Conservation (phyloP, 352 stramenopile genomes). For the Globisporangium yorkense region DNA sequence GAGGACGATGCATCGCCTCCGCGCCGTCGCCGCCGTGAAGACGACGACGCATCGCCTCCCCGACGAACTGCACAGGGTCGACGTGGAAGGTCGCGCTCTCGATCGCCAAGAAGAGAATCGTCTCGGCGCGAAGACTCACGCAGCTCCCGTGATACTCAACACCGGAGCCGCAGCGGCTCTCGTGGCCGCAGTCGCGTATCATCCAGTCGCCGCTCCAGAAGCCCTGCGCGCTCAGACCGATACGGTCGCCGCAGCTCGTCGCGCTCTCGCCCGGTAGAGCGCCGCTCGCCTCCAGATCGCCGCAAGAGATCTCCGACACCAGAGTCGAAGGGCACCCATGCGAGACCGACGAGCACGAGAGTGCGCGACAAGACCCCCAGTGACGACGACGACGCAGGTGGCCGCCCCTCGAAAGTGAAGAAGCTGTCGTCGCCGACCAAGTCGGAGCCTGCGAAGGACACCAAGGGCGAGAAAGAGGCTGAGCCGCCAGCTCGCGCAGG, state of each 20-base stretch:
- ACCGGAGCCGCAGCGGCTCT: conserved; percentile 1
- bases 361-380: conserved; percentile 8
- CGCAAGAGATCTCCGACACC: neutral
- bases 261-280: neutral
- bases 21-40: neutral
- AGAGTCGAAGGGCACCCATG: neutral
- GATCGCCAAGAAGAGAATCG: neutral
- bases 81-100: conserved; percentile 2
- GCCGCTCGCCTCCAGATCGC: neutral
- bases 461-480: neutral
- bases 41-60: conserved; percentile 7
- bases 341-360: neutral
- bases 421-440: neutral
- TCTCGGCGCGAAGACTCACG: neutral
- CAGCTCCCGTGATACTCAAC: neutral
- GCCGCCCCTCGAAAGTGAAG: neutral
- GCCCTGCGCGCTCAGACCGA: neutral
- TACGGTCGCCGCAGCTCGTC: no score
- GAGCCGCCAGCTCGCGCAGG: conserved; percentile 30
- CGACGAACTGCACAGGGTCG: conserved; percentile 17
- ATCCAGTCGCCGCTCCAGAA: conserved; percentile 8
- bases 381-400: neutral
- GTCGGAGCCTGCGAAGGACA: neutral
- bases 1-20: neutral
- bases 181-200: neutral